phyloP scores from a whole-genome alignment of 2,329 filamentous ascomycete species.

The Hirsutella minnesotensis region DNA sequence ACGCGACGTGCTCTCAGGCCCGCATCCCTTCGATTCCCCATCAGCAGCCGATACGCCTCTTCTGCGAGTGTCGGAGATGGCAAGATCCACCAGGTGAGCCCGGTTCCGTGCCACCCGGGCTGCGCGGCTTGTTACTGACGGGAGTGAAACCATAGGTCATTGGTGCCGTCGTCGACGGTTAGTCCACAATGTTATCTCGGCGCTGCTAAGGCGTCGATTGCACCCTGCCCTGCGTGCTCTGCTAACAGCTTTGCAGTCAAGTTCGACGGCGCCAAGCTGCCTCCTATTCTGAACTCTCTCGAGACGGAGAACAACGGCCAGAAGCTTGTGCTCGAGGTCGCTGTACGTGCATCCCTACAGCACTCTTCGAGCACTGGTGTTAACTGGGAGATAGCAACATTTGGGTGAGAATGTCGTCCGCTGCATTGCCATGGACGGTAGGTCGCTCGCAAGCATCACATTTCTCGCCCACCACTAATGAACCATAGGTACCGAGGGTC shows the following conservation, averaged over 20 bases:
- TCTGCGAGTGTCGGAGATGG: constrained; percentile 46
- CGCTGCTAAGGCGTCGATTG: neutral
- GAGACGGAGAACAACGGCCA: constrained; percentile 82
- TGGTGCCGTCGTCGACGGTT: constrained; percentile 98
- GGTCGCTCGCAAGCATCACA: constrained; percentile 19
- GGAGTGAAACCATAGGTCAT: constrained; percentile 66
- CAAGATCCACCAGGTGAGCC: constrained; percentile 56
- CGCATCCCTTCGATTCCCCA: constrained; percentile 40
- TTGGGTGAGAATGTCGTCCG: constrained; percentile 97
- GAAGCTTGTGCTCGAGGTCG: constrained; percentile 92
- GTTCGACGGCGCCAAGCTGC: constrained; percentile 89
- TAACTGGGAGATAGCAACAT: constrained; percentile 65
- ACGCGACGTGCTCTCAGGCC: constrained; percentile 47
- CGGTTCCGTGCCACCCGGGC: constrained; percentile 1
- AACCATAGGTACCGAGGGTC: constrained; percentile 80
- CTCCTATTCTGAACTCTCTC: constrained; percentile 94
- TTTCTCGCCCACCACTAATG: constrained; percentile 22
- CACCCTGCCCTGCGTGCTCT: neutral
- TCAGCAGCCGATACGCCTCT: constrained; percentile 48
- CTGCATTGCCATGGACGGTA: constrained; percentile 99
- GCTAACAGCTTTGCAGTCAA: constrained; percentile 56
- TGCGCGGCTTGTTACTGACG: constrained; percentile 16
- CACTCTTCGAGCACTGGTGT: constrained; percentile 1
- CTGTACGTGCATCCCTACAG: constrained; percentile 49
- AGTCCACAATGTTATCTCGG: constrained; percentile 27